These are phyloP conservation scores for Rhodamnia rubescens DNA, from an alignment of 345 rosid species.

Conservation along the genomic window DNA sequence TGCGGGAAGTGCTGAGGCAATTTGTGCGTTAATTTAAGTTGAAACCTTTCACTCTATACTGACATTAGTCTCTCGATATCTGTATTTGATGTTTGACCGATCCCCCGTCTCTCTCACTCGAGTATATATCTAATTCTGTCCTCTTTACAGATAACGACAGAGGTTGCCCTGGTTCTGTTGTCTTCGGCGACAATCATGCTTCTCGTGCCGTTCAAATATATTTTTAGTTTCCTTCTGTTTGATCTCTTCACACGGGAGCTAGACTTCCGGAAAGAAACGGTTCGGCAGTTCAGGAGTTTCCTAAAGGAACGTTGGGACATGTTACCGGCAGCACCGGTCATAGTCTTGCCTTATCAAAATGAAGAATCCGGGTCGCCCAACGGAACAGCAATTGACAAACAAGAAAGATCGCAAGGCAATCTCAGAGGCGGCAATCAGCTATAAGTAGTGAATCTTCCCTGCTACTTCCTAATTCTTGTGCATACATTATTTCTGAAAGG, in stretches of 20 bases:
- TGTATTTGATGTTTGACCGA: neutral
- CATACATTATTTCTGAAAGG: neutral
- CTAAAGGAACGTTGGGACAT: constrained; percentile 83
- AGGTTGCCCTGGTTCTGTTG: constrained; percentile 61
- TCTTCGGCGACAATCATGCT: constrained; percentile 48
- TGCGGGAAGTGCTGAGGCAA: neutral
- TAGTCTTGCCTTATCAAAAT: constrained; percentile 56
- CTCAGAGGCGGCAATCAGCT: neutral
- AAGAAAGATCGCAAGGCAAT: constrained; percentile 10
- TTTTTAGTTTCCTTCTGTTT: constrained; percentile 46
- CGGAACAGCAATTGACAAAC: constrained; percentile 18
- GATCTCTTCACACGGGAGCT: constrained; percentile 89
- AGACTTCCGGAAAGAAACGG: constrained; percentile 74
- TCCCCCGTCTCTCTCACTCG: no score
- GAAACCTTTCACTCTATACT: neutral
- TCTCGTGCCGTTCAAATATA: constrained; percentile 72
- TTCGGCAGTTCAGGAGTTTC: constrained; percentile 36
- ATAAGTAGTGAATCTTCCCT: neutral
- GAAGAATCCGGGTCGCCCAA: constrained; percentile 24
- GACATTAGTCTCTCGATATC: neutral
- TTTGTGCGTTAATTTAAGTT: neutral
- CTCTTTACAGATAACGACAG: constrained; percentile 57
- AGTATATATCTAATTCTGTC: neutral
- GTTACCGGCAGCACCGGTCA: constrained; percentile 75
- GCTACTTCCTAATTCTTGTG: neutral